These are phyloP conservation scores for Gaultheria prostrata DNA, from an alignment of 148 eudicot genomes.

Conservation along the genomic window DNA sequence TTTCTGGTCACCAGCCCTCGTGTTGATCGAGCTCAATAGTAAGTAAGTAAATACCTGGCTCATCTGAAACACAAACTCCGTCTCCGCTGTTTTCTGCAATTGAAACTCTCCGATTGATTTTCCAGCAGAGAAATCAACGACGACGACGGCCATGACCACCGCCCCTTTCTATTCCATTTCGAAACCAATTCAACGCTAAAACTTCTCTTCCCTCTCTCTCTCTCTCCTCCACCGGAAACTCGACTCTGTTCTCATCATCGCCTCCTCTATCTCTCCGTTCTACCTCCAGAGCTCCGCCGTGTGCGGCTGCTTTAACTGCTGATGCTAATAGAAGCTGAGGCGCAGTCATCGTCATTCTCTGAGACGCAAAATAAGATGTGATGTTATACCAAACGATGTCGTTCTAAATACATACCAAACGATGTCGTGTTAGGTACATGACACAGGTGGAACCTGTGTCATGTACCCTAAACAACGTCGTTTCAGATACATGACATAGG, in stretches of 20 bases:
- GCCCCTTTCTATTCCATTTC: conserved; percentile 10
- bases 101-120: not conserved
- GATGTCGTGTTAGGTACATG: too few species aligned
- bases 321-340: conserved; percentile 47
- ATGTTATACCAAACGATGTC: too few species aligned
- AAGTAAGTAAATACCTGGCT: too few species aligned
- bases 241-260: not conserved
- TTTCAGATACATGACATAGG: too few species aligned
- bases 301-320: conserved; percentile 30
- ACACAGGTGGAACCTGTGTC: too few species aligned
- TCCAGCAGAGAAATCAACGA: not conserved
- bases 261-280: not conserved
- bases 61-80: too few species aligned
- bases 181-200: not conserved
- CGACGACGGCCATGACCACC: conserved; percentile 26
- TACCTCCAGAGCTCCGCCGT: not conserved
- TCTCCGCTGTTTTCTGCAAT: too few species aligned
- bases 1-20: not conserved
- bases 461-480: too few species aligned
- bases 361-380: too few species aligned
- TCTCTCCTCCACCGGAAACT: conserved; percentile 18
- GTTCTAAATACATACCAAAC: too few species aligned
- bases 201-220: too few species aligned
- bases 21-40: not conserved
- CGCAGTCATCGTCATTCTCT: too few species aligned